Evolutionary conservation across 1,139 yeast species (phyloP).

Genomic region (Trichomonascaceae sp.): DNA sequence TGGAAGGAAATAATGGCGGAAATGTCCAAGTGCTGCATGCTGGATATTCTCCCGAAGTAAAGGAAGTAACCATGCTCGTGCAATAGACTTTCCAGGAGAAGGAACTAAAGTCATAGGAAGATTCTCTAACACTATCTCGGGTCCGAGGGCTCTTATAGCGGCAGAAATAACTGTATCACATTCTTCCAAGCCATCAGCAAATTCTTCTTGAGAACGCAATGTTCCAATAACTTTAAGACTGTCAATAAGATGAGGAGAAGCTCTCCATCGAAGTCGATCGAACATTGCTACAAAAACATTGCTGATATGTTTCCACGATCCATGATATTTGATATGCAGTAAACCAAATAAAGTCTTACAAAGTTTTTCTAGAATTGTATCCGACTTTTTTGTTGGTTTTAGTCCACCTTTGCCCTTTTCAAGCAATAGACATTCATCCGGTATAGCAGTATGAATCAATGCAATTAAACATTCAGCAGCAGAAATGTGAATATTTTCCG

Average conservation of each 20-base stretch:
- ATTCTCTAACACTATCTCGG: constrained; percentile 65
- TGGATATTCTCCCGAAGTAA: constrained; percentile 79
- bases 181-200: constrained; percentile 66
- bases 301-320: constrained; percentile 69
- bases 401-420: constrained; percentile 30
- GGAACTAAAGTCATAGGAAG: constrained; percentile 73
- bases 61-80: constrained; percentile 96
- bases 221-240: constrained; percentile 72
- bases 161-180: constrained; percentile 78
- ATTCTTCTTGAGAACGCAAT: constrained; percentile 75
- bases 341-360: constrained; percentile 46
- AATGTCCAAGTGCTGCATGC: constrained; percentile 62
- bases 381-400: constrained; percentile 46
- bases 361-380: constrained; percentile 50
- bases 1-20: constrained; percentile 60
- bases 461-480: constrained; percentile 88
- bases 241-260: constrained; percentile 65
- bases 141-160: constrained; percentile 76
- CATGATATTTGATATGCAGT: constrained; percentile 67
- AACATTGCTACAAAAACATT: constrained; percentile 62
- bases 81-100: constrained; percentile 42
- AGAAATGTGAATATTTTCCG: constrained; percentile 60
- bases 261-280: constrained; percentile 56
- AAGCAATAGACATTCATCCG: constrained; percentile 49
- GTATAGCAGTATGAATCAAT: constrained; percentile 57